A percentile compares a stretch with the other conserved stretches of the same genome.
These are phyloP conservation scores for Syncephalis plumigaleata DNA, from an alignment of 371 early-diverging fungal species.

Conservation along the genomic window DNA sequence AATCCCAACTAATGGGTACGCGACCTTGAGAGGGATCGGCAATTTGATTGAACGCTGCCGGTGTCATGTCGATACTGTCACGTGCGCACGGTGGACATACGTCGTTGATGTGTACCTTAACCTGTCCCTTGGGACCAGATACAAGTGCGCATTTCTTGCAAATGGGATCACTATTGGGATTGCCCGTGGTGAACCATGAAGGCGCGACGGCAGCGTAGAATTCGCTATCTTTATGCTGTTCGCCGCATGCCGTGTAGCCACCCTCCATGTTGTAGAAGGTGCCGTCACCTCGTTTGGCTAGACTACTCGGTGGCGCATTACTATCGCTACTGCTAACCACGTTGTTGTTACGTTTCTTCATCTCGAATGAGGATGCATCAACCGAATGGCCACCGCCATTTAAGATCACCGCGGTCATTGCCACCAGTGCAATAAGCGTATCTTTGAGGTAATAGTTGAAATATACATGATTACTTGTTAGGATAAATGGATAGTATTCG, in stretches of 20 bases:
- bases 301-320: too few species aligned
- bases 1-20: constrained; percentile 21
- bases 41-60: constrained; percentile 24
- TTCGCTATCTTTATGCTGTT: too few species aligned
- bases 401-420: too few species aligned
- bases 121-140: constrained; percentile 13
- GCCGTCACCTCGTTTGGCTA: not conserved
- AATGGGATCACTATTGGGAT: constrained; percentile 17
- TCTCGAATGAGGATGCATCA: too few species aligned
- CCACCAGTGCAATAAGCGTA: too few species aligned
- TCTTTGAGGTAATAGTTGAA: too few species aligned
- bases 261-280: not conserved
- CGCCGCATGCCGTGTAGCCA: not conserved
- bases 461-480: too few species aligned
- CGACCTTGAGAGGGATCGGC: constrained; percentile 16
- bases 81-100: constrained; percentile 22
- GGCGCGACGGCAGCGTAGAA: too few species aligned
- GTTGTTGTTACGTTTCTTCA: too few species aligned
- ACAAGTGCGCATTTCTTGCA: constrained; percentile 22
- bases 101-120: constrained; percentile 27
- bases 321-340: too few species aligned
- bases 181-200: constrained; percentile 2
- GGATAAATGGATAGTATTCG: too few species aligned
- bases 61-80: constrained; percentile 25
- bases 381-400: too few species aligned